A percentile compares a stretch with the other conserved stretches of the same genome.
phyloP scores from a whole-genome alignment of 2,329 filamentous ascomycete genomes.

The Alternaria sp. region DNA sequence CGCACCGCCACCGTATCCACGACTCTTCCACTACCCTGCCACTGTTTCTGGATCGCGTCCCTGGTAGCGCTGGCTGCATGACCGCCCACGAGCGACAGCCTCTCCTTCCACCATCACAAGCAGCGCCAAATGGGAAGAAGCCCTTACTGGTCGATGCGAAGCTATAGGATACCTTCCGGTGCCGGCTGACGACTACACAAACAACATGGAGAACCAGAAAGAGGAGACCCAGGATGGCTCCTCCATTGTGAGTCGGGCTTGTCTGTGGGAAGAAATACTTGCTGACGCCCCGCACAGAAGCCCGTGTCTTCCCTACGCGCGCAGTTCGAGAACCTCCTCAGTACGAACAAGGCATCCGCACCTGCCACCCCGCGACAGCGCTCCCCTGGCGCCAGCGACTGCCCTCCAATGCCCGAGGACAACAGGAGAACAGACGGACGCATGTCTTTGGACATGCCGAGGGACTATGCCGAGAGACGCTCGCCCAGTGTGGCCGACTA shows the following conservation, averaged over 20 bases:
- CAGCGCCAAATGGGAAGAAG: constrained; percentile 45
- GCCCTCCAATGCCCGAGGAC: constrained; percentile 43
- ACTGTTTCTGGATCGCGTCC: constrained; percentile 4
- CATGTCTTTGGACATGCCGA: constrained; percentile 55
- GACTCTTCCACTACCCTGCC: constrained; percentile 2
- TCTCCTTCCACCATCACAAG: constrained; percentile 24
- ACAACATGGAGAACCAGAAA: constrained; percentile 45
- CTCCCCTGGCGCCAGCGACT: constrained; percentile 46
- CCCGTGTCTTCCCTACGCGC: constrained; percentile 83
- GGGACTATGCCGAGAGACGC: constrained; percentile 36
- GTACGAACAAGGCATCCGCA: constrained; percentile 38
- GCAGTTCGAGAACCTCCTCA: constrained; percentile 80
- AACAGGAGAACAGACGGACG: constrained; percentile 44
- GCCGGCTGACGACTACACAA: constrained; percentile 46
- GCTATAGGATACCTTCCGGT: constrained; percentile 41
- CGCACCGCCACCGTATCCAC: constrained; percentile 6
- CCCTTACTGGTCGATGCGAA: constrained; percentile 45
- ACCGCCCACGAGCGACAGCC: constrained; percentile 23
- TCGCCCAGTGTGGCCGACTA: constrained; percentile 50
- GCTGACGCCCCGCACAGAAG: constrained; percentile 61
- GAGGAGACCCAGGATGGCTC: constrained; percentile 75
- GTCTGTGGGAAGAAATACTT: neutral
- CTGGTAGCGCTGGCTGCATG: constrained; percentile 29
- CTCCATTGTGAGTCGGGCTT: constrained; percentile 68
- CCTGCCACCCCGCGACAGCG: constrained; percentile 38